Evolutionary conservation across 345 rosid genomes (phyloP).

Genomic region (Stellera chamaejasme): DNA sequence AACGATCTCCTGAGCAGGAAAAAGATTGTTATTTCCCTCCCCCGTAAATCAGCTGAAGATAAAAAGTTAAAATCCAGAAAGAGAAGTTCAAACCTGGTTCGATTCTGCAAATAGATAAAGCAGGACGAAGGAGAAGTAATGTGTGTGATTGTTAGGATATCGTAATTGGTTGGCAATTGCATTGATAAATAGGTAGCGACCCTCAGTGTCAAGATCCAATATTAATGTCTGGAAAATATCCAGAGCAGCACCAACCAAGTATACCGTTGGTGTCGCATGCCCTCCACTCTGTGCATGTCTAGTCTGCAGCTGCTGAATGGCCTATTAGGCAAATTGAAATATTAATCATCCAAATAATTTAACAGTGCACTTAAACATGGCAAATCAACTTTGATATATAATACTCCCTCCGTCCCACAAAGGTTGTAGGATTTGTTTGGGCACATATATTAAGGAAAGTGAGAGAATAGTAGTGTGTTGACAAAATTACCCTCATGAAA

Average conservation of each 20-base stretch:
- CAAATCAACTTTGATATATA: no score
- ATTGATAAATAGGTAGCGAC: conserved; percentile 90
- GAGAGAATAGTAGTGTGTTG: no score
- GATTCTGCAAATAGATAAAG: conserved; percentile 74
- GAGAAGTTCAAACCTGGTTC: conserved; percentile 54
- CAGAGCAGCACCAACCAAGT: conserved; percentile 65
- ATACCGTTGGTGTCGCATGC: conserved; percentile 34
- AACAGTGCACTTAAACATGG: no score
- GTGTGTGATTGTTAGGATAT: conserved; percentile 97
- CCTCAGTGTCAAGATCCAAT: conserved; percentile 87
- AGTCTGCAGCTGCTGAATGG: conserved; percentile 72
- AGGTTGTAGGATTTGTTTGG: no score
- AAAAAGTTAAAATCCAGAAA: not conserved
- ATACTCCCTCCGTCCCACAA: no score
- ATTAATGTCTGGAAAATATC: conserved; percentile 79
- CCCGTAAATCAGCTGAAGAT: not conserved
- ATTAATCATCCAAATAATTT: no score
- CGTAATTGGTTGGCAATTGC: conserved; percentile 96
- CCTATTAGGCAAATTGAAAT: conserved; percentile 25
- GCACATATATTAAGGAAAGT: no score
- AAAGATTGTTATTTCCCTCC: not conserved
- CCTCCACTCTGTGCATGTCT: conserved; percentile 59
- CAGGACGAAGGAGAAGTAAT: conserved; percentile 90
- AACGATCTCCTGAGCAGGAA: conserved; percentile 59
- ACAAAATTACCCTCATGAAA: no score